These are phyloP conservation scores for Sugiyamaella sp. DNA, from an alignment of 1,139 yeast species.

Conservation along the genomic window DNA sequence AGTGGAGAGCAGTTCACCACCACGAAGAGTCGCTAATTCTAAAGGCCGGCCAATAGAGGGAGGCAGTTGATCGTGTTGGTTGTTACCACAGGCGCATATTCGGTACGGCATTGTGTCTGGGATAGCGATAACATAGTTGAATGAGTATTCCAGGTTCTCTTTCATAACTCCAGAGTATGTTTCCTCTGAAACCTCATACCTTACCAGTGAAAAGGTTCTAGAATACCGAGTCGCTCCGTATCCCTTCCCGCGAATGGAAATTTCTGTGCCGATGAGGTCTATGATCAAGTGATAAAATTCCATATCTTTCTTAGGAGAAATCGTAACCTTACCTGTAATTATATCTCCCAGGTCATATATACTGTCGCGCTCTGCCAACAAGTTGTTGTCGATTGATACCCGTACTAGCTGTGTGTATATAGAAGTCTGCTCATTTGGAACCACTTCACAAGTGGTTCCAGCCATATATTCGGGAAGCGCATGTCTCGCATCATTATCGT, in stretches of 20 bases:
- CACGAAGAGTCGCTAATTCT: not conserved
- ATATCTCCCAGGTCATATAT: not conserved
- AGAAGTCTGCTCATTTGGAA: not conserved
- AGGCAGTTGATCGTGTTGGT: constrained; percentile 10
- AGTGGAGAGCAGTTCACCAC: constrained; percentile 13
- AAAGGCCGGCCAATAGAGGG: constrained; percentile 16
- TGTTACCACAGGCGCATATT: constrained; percentile 20
- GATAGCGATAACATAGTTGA: constrained; percentile 26
- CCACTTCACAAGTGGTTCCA: not conserved
- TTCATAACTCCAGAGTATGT: constrained; percentile 27
- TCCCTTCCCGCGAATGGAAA: constrained; percentile 16
- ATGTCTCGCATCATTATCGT: not conserved
- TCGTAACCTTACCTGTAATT: not conserved
- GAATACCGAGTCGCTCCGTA: constrained; percentile 14
- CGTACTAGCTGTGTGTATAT: not conserved
- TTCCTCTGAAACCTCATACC: constrained; percentile 23
- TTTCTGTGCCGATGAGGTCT: constrained; percentile 23
- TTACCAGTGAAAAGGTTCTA: constrained; percentile 23
- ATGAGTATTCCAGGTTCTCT: constrained; percentile 26
- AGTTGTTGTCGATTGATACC: not conserved
- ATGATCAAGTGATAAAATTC: constrained; percentile 15
- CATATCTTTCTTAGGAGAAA: constrained; percentile 23
- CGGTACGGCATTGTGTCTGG: constrained; percentile 23
- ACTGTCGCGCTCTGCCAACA: not conserved
- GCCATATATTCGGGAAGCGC: constrained; percentile 8